phyloP scores from a whole-genome alignment of 2,329 filamentous ascomycete genomes.

The Colletotrichum lupini region DNA sequence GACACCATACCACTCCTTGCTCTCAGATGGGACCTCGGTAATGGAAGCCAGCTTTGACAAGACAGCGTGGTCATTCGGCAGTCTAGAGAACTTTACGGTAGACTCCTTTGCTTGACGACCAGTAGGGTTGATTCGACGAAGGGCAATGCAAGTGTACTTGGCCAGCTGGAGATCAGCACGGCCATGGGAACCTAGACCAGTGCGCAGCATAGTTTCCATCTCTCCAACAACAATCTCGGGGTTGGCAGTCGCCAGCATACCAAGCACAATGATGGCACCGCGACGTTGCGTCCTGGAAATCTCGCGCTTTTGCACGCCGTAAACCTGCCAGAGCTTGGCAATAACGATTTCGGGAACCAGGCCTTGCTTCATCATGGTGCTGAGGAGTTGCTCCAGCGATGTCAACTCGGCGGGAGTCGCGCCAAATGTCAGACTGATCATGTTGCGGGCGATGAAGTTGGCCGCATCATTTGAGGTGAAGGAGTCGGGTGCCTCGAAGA shows the following conservation, averaged over 20 bases:
- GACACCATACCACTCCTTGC: conserved; percentile 95
- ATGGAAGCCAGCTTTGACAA: conserved; percentile 84
- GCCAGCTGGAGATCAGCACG: conserved; percentile 87
- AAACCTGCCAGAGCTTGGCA: conserved; percentile 96
- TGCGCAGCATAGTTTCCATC: conserved; percentile 92
- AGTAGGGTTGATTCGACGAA: conserved; percentile 88
- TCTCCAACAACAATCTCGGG: conserved; percentile 94
- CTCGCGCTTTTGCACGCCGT: conserved; percentile 91
- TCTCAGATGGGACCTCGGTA: conserved; percentile 85
- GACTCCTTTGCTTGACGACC: conserved; percentile 84
- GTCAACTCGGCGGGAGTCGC: conserved; percentile 95
- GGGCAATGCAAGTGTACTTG: conserved; percentile 94
- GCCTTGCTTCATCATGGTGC: conserved; percentile 97
- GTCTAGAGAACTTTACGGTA: conserved; percentile 74
- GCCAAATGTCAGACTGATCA: conserved; percentile 98
- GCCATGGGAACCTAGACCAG: conserved; percentile 85
- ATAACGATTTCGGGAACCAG: conserved; percentile 88
- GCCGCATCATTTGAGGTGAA: conserved; percentile 91
- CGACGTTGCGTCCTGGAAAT: conserved; percentile 92
- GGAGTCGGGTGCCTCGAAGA: conserved; percentile 92
- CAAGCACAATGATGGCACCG: conserved; percentile 94
- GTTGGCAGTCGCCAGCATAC: conserved; percentile 94
- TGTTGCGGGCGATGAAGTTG: conserved; percentile 96
- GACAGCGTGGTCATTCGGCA: conserved; percentile 93
- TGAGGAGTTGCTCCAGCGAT: conserved; percentile 91